Conservation (phyloP, 2,329 filamentous ascomycete species). For the Lachnellula willkommii region DNA sequence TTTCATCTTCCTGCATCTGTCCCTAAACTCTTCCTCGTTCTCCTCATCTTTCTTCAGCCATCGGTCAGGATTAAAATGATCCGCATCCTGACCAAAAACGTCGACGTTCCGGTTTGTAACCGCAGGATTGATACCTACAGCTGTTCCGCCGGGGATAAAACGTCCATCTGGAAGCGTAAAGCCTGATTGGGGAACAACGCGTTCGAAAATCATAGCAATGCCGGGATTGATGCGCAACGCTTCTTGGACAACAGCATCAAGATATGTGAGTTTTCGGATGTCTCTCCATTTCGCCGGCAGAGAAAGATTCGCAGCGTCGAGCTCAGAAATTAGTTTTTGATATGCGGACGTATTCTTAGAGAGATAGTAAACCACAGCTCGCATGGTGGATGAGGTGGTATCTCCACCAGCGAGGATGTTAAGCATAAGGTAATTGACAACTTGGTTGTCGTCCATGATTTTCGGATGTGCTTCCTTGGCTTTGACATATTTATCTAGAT, state of each 20-base stretch:
- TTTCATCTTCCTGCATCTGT: slow-evolving; percentile 9
- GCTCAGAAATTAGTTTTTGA: no score
- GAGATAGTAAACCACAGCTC: no score
- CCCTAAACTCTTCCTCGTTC: neutral
- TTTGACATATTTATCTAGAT: no score
- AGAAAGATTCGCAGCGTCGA: no score
- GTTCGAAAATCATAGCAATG: neutral
- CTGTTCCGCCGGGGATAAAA: slow-evolving; percentile 29
- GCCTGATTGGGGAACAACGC: neutral
- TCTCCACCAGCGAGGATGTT: no score
- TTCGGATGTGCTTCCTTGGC: no score
- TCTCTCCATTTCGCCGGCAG: no score
- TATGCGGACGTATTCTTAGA: no score
- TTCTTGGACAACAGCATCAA: slow-evolving; percentile 39
- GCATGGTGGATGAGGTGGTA: no score
- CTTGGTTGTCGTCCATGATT: no score
- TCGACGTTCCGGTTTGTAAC: slow-evolving; percentile 16
- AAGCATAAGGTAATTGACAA: no score
- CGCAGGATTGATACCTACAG: slow-evolving; percentile 9
- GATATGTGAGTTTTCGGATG: slow-evolving; percentile 24
- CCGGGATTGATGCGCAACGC: slow-evolving; percentile 27
- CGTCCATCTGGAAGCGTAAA: slow-evolving; percentile 6
- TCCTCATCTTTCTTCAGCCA: neutral
- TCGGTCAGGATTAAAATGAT: no score
- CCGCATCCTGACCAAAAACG: neutral